Base-by-base conservation (phyloP, 2,329 filamentous ascomycete species). In the Botrytis aclada region DNA sequence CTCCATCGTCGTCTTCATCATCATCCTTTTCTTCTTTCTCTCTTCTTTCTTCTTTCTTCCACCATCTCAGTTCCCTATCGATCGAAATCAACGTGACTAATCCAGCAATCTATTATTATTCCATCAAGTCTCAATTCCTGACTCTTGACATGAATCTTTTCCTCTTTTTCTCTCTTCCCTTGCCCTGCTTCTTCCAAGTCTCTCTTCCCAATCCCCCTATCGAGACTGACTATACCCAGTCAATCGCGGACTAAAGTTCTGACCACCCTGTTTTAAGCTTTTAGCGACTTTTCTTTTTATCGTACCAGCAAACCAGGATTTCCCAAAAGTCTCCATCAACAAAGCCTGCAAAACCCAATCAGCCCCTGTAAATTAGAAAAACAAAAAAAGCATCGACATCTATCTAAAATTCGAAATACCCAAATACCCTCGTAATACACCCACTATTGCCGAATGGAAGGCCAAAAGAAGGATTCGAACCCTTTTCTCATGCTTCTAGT, bases 391-490 rank as follows among this genome's bases (percentile, higher is more conserved):
- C 65, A 67, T 41, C 47, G 34, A 67, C 65, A 67, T n/a, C 34
- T 37, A 62, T 62, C 37, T n/a, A 39, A 41, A 56, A 43, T n/a
- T 41, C 39, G 18, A 41, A 18, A 63, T 39, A 43, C n/a, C 61
- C 61, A 41, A 18, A 63, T 39, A 43, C n/a, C 61, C 61, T 62
- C 60, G 60, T 39, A 39, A 39, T 25, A 62, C 60, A 32, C 58
- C 61, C 61, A 70, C 45, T 72, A 39, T 72, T 72, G 63, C 70
- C 70, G 63, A 72, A 69, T 69, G 29, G 70, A 72, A 72, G 63
- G 39, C 51, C 47, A 72, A 72, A 69, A 69, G 64, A 72, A 67
- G 64, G 64, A 61, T 69, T 62, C 43, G 60, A 71, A 64, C 25
- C 66, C 54, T 58, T 60, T 69, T 45, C 41, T 37, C 34, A 8